Evolutionary conservation across 208 protist genomes (phyloP).

Genomic region (Novymonas esmeraldas): DNA sequence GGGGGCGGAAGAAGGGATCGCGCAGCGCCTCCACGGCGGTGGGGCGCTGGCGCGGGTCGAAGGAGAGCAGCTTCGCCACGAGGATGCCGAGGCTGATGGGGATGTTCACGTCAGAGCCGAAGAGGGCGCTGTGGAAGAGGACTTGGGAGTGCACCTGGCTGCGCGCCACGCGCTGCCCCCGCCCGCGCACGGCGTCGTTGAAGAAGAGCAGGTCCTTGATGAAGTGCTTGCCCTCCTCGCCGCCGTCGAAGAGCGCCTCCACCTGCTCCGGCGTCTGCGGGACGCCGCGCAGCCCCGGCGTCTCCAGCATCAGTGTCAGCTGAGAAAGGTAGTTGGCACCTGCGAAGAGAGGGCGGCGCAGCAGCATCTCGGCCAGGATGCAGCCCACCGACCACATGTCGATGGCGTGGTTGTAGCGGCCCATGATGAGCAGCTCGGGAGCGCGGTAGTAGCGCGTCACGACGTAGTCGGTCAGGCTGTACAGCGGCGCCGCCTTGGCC

Average conservation of each 20-base stretch:
- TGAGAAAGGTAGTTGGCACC: slow-evolving; percentile 67
- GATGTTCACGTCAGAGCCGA: slow-evolving; percentile 49
- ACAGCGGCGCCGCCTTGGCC: slow-evolving; percentile 29
- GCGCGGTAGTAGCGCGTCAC: slow-evolving; percentile 98
- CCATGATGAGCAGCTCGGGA: slow-evolving; percentile 95
- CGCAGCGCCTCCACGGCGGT: slow-evolving; percentile 68
- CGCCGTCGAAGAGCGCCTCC: slow-evolving; percentile 66
- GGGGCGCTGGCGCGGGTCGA: slow-evolving; percentile 54
- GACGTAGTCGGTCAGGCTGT: slow-evolving; percentile 93
- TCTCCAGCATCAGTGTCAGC: slow-evolving; percentile 55
- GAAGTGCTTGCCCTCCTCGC: slow-evolving; percentile 67
- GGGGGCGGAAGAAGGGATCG: slow-evolving; percentile 60
- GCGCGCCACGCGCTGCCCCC: background rate
- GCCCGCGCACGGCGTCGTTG: slow-evolving; percentile 14
- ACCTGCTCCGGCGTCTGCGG: slow-evolving; percentile 70
- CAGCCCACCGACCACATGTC: slow-evolving; percentile 79
- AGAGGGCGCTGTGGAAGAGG: slow-evolving; percentile 59
- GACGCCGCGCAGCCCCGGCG: slow-evolving; percentile 85
- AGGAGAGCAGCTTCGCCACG: slow-evolving; percentile 54
- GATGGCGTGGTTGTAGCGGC: slow-evolving; percentile 93
- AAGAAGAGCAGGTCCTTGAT: slow-evolving; percentile 52
- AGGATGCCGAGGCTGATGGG: slow-evolving; percentile 46
- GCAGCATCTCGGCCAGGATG: slow-evolving; percentile 82
- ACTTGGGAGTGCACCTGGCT: slow-evolving; percentile 23
- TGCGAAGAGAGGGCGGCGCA: slow-evolving; percentile 95